Evolutionary conservation across 352 stramenopile species (phyloP).

Genomic region (Phytophthora rubi): DNA sequence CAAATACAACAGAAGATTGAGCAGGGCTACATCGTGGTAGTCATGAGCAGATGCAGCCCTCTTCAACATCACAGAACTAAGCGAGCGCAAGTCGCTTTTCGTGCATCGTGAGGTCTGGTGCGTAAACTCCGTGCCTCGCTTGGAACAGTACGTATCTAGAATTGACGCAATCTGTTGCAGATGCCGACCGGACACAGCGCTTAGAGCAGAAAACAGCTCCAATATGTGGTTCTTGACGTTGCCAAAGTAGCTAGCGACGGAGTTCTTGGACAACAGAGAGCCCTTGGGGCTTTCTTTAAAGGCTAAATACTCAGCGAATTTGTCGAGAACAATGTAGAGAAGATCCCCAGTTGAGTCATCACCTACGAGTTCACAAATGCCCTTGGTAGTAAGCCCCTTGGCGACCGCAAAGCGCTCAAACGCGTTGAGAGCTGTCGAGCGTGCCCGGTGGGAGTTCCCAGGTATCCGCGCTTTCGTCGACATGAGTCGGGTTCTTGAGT

Average conservation of each 20-base stretch:
- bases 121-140: constrained; percentile 8
- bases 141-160: constrained; percentile 13
- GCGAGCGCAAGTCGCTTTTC: neutral
- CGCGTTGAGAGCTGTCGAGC: no score
- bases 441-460: no score
- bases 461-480: no score
- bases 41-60: neutral
- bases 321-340: constrained; percentile 14
- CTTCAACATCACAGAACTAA: neutral
- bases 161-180: constrained; percentile 19
- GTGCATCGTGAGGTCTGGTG: neutral
- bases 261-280: constrained; percentile 2
- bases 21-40: constrained; percentile 4
- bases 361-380: no score
- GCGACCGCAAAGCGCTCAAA: no score
- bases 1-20: constrained; percentile 17
- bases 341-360: neutral
- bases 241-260: constrained; percentile 14
- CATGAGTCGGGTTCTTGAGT: no score
- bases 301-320: constrained; percentile 8
- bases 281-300: constrained; percentile 13
- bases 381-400: no score
- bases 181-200: neutral
- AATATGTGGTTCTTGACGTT: neutral
- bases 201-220: neutral